phyloP scores from a whole-genome alignment of 495 filamentous ascomycete genomes.

The Aspergillus nanangensis region DNA sequence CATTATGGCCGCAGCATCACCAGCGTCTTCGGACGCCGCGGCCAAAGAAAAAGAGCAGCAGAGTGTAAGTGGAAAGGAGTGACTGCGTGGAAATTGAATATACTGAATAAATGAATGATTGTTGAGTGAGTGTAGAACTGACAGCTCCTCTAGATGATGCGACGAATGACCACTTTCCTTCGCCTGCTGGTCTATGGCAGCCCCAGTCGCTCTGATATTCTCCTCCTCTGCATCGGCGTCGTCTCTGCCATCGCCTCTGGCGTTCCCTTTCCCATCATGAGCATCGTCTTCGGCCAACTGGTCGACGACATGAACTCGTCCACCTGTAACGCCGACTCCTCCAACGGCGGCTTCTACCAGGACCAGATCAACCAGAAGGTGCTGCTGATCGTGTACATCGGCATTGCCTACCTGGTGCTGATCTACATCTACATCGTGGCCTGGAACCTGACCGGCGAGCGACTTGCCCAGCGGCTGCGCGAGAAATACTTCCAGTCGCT shows the following conservation, averaged over 20 bases:
- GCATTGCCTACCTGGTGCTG: conserved; percentile 55
- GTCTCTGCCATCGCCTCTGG: conserved; percentile 56
- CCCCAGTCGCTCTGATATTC: not conserved
- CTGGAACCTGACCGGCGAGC: conserved; percentile 58
- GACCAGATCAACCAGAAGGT: conserved; percentile 51
- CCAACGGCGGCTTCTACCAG: conserved; percentile 25
- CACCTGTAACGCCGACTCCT: conserved; percentile 40
- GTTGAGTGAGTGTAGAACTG: too few relatives aligned
- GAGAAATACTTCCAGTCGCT: conserved; percentile 53
- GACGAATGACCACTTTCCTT: not conserved
- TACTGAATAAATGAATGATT: too few relatives aligned
- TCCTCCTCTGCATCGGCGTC: conserved; percentile 46
- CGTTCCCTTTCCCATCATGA: conserved; percentile 64
- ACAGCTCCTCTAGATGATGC: not conserved
- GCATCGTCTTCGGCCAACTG: conserved; percentile 63
- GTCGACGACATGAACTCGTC: conserved; percentile 61
- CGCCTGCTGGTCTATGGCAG: not conserved
- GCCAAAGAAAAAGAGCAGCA: too few relatives aligned
- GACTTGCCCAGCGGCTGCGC: conserved; percentile 58
- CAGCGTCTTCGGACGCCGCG: too few relatives aligned
- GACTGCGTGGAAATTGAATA: too few relatives aligned
- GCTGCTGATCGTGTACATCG: conserved; percentile 57
- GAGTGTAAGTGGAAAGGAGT: too few relatives aligned
- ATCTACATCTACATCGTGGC: conserved; percentile 51
- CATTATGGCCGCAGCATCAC: too few relatives aligned